Base-by-base conservation (phyloP, 345 rosid species). In the Atalantia buxifolia region DNA sequence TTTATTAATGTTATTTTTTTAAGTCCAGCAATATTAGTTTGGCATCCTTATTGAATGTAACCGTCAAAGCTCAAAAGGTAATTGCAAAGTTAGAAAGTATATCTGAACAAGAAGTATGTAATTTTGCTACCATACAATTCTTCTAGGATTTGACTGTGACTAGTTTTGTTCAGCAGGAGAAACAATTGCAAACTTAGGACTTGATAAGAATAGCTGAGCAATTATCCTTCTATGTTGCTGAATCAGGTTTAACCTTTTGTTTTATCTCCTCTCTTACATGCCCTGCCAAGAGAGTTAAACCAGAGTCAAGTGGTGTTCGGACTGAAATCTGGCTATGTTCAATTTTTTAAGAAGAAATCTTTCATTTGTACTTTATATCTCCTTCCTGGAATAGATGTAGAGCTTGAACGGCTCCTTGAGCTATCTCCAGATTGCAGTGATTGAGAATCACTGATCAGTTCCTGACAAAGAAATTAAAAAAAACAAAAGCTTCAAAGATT, bases 401-500 rank as follows among this genome's bases (percentile, higher is more conserved):
- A 66, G 77, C 88, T 83, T 25, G 87, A 62, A 31, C 27, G 38
- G 79, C 82, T 85, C 63, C 79, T 66, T 38, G 86, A 84, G 84
- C 77, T 84, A 40, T 83, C 85, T 75, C 81, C 83, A 68, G 85
- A 85, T 48, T 55, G 81, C 30, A 57, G 78, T 21, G 59, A 61
- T 10, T 72, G 84, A 56, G 81, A 74, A 30, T 83, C 87, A 78
- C 81, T 83, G 74, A 85, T 62, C 60, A 72, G 61, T 40, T 92
- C 92, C 94, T 90, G 74, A 62, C 77, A 82, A 61, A 27, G 4
- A 10, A 71, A 36, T 55, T 27, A 31, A 31, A 31, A 40, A 53
- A 28, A 42, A 28, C 7, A 24, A 79, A 68, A 35, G 30, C 16
- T 28, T 69, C 21, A 14, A 19, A 21, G 13, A n/a, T 40, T 65